These are phyloP conservation scores for Penicillium egyptiacum DNA, from an alignment of 495 filamentous ascomycete genomes.

Conservation along the genomic window DNA sequence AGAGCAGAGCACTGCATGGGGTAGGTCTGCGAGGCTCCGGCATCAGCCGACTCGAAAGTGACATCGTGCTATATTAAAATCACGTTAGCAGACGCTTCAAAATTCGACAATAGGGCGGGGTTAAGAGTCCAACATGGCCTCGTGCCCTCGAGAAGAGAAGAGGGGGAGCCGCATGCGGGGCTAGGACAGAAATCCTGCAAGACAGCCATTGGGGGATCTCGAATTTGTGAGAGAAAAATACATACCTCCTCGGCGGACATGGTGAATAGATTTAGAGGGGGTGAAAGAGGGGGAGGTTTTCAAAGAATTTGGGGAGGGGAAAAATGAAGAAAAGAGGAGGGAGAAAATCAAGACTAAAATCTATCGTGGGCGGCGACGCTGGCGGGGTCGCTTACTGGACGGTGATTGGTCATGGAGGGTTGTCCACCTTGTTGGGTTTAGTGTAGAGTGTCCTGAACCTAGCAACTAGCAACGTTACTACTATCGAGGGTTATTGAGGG, in stretches of 20 bases:
- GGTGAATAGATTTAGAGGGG: conserved; percentile 31
- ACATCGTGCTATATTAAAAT: conserved; percentile 67
- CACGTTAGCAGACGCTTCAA: conserved; percentile 11
- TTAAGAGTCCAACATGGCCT: conserved; percentile 12
- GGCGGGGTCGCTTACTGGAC: conserved; percentile 37
- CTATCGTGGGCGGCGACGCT: conserved; percentile 11
- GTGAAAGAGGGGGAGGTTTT: conserved; percentile 14
- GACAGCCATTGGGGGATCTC: conserved; percentile 11
- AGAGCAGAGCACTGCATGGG: conserved; percentile 99
- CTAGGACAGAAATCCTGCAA: conserved; percentile 21
- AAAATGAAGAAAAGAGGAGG: conserved; percentile 25
- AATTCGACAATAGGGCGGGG: conserved; percentile 1
- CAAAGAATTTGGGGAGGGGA: conserved; percentile 22
- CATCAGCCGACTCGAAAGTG: conserved; percentile 88
- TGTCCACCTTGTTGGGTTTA: conserved; percentile 28
- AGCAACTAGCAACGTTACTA: background rate
- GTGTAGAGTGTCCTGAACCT: conserved; percentile 18
- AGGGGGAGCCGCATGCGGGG: conserved; percentile 41
- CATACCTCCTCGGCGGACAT: conserved; percentile 48
- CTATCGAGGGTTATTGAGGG: no score
- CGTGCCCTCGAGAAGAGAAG: conserved; percentile 24
- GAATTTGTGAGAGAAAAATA: conserved; percentile 7
- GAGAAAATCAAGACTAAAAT: conserved; percentile 15
- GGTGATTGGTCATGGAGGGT: background rate
- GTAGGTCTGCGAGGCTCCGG: conserved; percentile 89